These are phyloP conservation scores for Taiozyma sp. DNA, from an alignment of 1,139 yeast species.

Conservation along the genomic window DNA sequence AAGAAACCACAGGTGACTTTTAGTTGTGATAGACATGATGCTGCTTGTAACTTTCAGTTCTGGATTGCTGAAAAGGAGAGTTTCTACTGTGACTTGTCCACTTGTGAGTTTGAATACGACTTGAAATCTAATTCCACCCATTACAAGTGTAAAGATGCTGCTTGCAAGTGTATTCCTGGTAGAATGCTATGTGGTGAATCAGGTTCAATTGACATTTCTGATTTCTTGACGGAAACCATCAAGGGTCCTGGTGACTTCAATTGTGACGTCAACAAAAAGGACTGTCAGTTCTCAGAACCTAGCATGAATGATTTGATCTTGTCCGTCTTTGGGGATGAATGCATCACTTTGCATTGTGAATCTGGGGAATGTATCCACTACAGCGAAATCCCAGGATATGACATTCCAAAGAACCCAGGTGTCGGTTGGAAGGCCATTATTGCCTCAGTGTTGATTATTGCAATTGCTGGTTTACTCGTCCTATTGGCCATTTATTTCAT, in stretches of 20 bases:
- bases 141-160: constrained; percentile 70
- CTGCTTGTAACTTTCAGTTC: constrained; percentile 81
- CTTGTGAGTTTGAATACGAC: constrained; percentile 69
- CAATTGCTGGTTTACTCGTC: constrained; percentile 33
- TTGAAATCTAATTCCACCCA: constrained; percentile 61
- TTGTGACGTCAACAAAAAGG: constrained; percentile 58
- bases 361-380: constrained; percentile 92
- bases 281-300: constrained; percentile 87
- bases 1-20: constrained; percentile 89
- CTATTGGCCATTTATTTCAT: constrained; percentile 45
- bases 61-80: constrained; percentile 93
- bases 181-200: constrained; percentile 91
- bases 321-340: constrained; percentile 90
- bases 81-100: constrained; percentile 77
- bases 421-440: constrained; percentile 47
- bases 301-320: constrained; percentile 90
- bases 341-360: constrained; percentile 71
- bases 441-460: constrained; percentile 46
- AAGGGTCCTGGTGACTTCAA: constrained; percentile 90
- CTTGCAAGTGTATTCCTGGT: constrained; percentile 87
- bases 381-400: constrained; percentile 90
- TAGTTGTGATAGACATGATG: constrained; percentile 69
- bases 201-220: constrained; percentile 93
- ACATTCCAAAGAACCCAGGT: constrained; percentile 54
- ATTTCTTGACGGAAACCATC: constrained; percentile 85